A percentile compares a stretch with the other conserved stretches of the same genome.
phyloP scores from a whole-genome alignment of 805 yeast genomes.

The Suhomyces sp. region DNA sequence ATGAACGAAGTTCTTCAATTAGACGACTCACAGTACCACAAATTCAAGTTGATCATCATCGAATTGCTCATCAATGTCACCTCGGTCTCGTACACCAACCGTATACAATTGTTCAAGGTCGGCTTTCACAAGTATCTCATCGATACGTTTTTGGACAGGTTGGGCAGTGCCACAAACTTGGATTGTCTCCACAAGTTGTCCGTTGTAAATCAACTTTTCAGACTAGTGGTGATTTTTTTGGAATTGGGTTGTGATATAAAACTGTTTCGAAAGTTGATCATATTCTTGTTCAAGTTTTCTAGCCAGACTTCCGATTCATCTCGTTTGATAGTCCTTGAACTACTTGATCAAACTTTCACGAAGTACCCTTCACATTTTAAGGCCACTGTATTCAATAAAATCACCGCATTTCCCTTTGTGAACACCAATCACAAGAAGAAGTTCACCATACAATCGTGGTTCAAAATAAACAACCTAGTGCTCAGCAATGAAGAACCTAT shows the following conservation, averaged over 20 bases:
- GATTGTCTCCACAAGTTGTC: conserved; percentile 8
- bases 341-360: conserved; percentile 20
- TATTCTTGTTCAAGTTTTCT: conserved; percentile 11
- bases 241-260: conserved; percentile 35
- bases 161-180: neutral
- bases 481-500: conserved; percentile 10
- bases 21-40: conserved; percentile 24
- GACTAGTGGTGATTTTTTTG: conserved; percentile 24
- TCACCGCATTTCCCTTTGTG: conserved; percentile 21
- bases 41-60: conserved; percentile 27
- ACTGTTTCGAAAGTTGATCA: conserved; percentile 17
- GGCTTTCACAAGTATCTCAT: conserved; percentile 20
- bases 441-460: conserved; percentile 42
- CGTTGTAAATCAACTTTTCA: conserved; percentile 16
- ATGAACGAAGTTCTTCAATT: conserved; percentile 16
- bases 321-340: conserved; percentile 18
- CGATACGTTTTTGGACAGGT: conserved; percentile 14
- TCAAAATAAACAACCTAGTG: conserved; percentile 22
- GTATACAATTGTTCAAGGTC: conserved; percentile 19
- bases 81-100: conserved; percentile 22
- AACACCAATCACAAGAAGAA: conserved; percentile 15
- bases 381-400: conserved; percentile 24
- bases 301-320: neutral
- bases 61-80: conserved; percentile 24
- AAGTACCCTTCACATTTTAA: conserved; percentile 28